Evolutionary conservation across 192 early-diverging fungal genomes (phyloP).

Genomic region (Kappamyces sp.): DNA sequence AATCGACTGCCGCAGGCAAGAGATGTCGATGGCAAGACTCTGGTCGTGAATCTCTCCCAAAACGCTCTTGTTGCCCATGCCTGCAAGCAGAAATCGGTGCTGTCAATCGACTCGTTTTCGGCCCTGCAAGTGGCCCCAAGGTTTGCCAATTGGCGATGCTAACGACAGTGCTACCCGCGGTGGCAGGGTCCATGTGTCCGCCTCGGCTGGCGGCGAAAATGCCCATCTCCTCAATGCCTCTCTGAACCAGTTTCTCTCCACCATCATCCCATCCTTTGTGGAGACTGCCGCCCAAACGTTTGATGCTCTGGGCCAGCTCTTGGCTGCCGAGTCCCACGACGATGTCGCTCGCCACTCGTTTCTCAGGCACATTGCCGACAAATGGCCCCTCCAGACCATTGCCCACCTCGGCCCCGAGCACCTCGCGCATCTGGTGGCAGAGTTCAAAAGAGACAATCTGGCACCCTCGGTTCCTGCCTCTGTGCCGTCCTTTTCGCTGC

Average conservation of each 20-base stretch:
- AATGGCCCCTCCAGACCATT: constrained; percentile 74
- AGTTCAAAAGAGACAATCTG: constrained; percentile 39
- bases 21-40: constrained; percentile 28
- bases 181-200: constrained; percentile 86
- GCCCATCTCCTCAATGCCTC: neutral
- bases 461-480: constrained; percentile 3
- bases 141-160: constrained; percentile 77
- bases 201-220: constrained; percentile 27
- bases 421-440: constrained; percentile 52
- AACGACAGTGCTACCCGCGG: constrained; percentile 73
- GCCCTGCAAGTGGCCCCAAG: constrained; percentile 47
- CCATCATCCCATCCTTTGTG: constrained; percentile 54
- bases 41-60: constrained; percentile 62
- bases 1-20: constrained; percentile 18
- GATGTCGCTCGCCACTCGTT: constrained; percentile 49
- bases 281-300: constrained; percentile 71
- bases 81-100: too few species aligned
- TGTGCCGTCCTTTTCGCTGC: constrained; percentile 13
- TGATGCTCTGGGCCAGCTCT: constrained; percentile 39
- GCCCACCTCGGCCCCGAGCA: constrained; percentile 58
- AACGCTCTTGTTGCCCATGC: constrained; percentile 19
- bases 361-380: constrained; percentile 76
- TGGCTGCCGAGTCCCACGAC: constrained; percentile 28
- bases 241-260: constrained; percentile 63
- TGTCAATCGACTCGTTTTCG: constrained; percentile 30